Percentiles rank a stretch among this genome's conserved stretches.
Conservation (phyloP, 2,329 filamentous ascomycete species). For the Orbilia brochopaga region DNA sequence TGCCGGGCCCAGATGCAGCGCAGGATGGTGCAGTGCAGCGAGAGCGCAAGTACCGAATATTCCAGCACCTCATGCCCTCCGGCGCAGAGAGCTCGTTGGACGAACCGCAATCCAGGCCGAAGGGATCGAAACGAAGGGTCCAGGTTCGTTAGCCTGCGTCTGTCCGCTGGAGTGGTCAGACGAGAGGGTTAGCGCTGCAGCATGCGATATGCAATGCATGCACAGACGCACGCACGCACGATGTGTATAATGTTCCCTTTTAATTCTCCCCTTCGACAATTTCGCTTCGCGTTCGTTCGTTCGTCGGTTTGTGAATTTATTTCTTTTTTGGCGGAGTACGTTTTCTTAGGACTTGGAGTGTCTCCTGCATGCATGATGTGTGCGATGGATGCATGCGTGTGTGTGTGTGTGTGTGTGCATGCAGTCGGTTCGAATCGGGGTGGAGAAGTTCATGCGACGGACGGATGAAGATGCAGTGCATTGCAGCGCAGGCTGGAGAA, state of each 20-base stretch:
- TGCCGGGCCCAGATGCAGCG: too few species aligned
- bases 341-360: background rate
- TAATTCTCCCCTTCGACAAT: background rate
- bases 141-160: background rate
- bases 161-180: slow-evolving; percentile 4
- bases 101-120: background rate
- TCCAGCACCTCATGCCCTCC: background rate
- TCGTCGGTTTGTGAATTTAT: slow-evolving; percentile 1
- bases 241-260: slow-evolving; percentile 2
- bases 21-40: background rate
- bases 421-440: background rate
- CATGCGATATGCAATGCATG: slow-evolving; percentile 2
- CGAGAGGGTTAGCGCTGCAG: slow-evolving; percentile 7
- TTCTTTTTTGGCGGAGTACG: background rate
- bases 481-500: background rate
- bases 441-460: background rate
- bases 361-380: slow-evolving; percentile 1
- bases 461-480: background rate
- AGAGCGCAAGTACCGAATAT: background rate
- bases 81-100: background rate
- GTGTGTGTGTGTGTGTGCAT: background rate
- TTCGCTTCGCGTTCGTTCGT: background rate
- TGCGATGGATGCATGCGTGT: background rate
- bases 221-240: slow-evolving; percentile 3
- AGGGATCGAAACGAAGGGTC: background rate